phyloP scores from a whole-genome alignment of 192 early-diverging fungal species.

The Backusella psychrophila region DNA sequence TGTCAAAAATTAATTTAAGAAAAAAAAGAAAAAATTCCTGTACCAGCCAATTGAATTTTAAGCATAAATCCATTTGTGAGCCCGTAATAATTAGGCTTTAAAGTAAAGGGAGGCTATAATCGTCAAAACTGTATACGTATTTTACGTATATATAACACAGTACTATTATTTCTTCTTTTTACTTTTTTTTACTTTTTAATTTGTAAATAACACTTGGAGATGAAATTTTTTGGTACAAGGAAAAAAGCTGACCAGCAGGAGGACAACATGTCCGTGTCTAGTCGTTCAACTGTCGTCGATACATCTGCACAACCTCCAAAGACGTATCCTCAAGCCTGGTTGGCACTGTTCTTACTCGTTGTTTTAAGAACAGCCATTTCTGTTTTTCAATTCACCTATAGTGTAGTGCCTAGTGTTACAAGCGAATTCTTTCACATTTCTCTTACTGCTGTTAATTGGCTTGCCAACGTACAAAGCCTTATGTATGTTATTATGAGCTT shows the following conservation, averaged over 20 bases:
- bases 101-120: not conserved
- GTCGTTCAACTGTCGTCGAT: conserved; percentile 6
- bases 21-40: not conserved
- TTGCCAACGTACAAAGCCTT: conserved; percentile 33
- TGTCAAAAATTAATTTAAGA: not conserved
- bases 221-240: not conserved
- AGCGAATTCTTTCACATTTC: conserved; percentile 25
- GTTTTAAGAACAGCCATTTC: conserved; percentile 23
- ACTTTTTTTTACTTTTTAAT: not conserved
- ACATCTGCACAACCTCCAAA: not conserved
- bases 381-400: conserved; percentile 34
- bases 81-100: not conserved
- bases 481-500: conserved; percentile 37
- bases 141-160: not conserved
- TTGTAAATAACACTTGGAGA: not conserved
- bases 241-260: not conserved
- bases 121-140: not conserved
- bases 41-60: not conserved
- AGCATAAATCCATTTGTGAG: conserved; percentile 3
- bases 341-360: conserved; percentile 28
- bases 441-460: conserved; percentile 35
- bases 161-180: not conserved
- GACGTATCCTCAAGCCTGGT: conserved; percentile 38
- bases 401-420: conserved; percentile 23
- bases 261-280: not conserved